Base-by-base conservation (phyloP, 805 yeast species). In the Monosporozyma unispora region DNA sequence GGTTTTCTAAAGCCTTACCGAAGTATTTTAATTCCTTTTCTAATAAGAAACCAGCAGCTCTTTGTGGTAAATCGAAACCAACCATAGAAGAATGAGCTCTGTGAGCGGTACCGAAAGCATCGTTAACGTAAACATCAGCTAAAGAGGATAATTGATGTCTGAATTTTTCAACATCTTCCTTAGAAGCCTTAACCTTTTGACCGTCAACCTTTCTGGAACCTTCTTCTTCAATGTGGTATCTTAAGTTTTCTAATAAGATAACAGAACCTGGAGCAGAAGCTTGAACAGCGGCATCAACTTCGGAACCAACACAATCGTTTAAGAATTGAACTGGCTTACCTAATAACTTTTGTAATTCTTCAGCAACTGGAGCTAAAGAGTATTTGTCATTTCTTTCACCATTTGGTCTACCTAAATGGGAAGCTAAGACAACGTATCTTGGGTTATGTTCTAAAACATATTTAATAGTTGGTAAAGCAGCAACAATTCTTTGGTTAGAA, bases 1-100 rank as follows among this genome's bases (percentile, higher is more conserved):
- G 99, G 83, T 85, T 81, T 80, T 93, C 99, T 68, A 93, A 80
- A 60, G 98, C 99, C 81, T 90, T 91, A 64, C 97, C 95, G 71
- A 93, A 93, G 82, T 86, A 93, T 69, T 83, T 82, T 72, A 93
- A 84, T 77, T 93, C 99, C 81, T 93, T 93, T 70, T 90, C 84
- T 87, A 93, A 85, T 66, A 93, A 78, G 96, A 91, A 93, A 72
- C 99, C 99, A 59, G 97, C 85, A 64, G 98, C 99, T 76, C 93
- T 86, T 76, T 88, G 90, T 57, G 95, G 90, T 48, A 48, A 48
- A 21, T 48, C 50, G 33, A 48, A 79, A 69, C 99, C 99, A 65
- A 93, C 99, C 90, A 93, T 91, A 46, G 99, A 93, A 49, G 97
- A 89, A 79, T 93, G 99, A 57, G 99, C 99, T 80, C 99, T 88